Conservation (phyloP, 805 yeast species). For the Candida endomychidarum region DNA sequence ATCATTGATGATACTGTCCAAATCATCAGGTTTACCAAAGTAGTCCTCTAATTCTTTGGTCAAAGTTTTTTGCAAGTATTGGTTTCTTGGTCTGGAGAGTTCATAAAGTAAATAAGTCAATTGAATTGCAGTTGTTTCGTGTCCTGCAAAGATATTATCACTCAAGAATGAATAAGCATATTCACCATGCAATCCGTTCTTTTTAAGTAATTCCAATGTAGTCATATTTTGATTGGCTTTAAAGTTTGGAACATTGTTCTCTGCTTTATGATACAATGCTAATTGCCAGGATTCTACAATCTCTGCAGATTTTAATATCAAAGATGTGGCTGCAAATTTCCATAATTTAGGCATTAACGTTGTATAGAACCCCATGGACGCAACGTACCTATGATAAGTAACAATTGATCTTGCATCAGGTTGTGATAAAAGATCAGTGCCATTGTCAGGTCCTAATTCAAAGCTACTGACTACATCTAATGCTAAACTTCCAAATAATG, state of each 20-base stretch:
- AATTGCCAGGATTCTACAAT: slow-evolving; percentile 49
- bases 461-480: slow-evolving; percentile 67
- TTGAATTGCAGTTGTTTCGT: slow-evolving; percentile 71
- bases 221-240: slow-evolving; percentile 22
- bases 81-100: slow-evolving; percentile 50
- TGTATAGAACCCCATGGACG: slow-evolving; percentile 66
- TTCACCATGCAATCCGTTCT: slow-evolving; percentile 30
- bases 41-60: slow-evolving; percentile 43
- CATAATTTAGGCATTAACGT: slow-evolving; percentile 58
- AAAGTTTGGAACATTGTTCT: slow-evolving; percentile 26
- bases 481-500: slow-evolving; percentile 68
- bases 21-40: slow-evolving; percentile 31
- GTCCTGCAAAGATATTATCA: slow-evolving; percentile 77
- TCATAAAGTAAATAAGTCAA: slow-evolving; percentile 59
- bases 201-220: slow-evolving; percentile 35
- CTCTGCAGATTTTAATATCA: slow-evolving; percentile 37
- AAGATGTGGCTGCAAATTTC: slow-evolving; percentile 45
- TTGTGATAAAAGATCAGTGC: slow-evolving; percentile 45
- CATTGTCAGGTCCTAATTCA: slow-evolving; percentile 52
- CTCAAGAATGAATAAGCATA: slow-evolving; percentile 41
- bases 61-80: slow-evolving; percentile 46
- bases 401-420: slow-evolving; percentile 39
- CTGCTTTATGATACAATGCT: slow-evolving; percentile 33
- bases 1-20: slow-evolving; percentile 21
- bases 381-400: slow-evolving; percentile 47